Evolutionary conservation across 345 rosid genomes (phyloP).

Genomic region (Populus deltoides): DNA sequence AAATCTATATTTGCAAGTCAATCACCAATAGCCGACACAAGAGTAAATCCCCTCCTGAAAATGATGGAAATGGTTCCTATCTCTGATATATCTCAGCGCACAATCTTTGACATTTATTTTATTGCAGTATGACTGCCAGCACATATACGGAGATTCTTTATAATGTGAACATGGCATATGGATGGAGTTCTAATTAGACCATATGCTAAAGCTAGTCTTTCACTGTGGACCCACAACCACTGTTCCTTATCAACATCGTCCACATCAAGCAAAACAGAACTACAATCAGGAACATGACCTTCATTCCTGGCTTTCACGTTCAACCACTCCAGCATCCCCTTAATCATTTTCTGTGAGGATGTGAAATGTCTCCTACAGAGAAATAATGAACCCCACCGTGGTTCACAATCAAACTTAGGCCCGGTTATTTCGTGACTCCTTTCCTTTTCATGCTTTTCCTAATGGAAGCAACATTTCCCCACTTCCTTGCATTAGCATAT

Average conservation of each 20-base stretch:
- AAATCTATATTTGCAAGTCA: neutral
- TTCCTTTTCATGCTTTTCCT: conserved; percentile 66
- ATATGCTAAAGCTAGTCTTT: conserved; percentile 81
- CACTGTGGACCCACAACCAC: conserved; percentile 78
- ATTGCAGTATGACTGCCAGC: conserved; percentile 71
- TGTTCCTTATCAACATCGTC: conserved; percentile 59
- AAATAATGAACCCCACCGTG: conserved; percentile 65
- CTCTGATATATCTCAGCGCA: conserved; percentile 71
- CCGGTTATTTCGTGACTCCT: conserved; percentile 78
- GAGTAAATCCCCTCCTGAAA: conserved; percentile 68
- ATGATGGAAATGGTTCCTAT: conserved; percentile 83
- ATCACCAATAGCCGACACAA: conserved; percentile 84
- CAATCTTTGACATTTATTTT: conserved; percentile 60
- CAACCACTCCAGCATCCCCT: conserved; percentile 85
- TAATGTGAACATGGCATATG: conserved; percentile 53
- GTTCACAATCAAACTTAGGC: conserved; percentile 86
- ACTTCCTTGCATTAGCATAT: conserved; percentile 62
- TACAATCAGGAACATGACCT: conserved; percentile 57
- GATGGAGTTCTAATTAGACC: conserved; percentile 51
- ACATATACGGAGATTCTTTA: conserved; percentile 78
- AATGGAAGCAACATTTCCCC: conserved; percentile 61
- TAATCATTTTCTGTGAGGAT: conserved; percentile 65
- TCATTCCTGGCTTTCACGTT: conserved; percentile 59
- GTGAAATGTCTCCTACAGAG: conserved; percentile 57
- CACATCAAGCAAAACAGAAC: conserved; percentile 51